These are phyloP conservation scores for Annulohypoxylon nitens DNA, from an alignment of 495 filamentous ascomycete genomes.

Conservation along the genomic window DNA sequence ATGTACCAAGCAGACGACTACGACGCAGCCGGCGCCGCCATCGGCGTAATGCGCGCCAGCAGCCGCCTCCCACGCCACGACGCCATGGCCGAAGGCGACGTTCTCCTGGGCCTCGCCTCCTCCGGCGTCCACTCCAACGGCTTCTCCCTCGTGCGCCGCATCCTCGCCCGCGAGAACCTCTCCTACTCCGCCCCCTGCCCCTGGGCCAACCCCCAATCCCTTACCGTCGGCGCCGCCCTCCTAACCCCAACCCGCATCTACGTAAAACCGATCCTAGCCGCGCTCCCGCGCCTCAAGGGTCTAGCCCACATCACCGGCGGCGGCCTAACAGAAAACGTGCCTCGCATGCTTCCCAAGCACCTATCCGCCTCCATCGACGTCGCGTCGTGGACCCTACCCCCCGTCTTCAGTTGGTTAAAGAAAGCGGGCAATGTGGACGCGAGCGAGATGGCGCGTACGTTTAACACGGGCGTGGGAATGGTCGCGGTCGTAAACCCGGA, in stretches of 20 bases:
- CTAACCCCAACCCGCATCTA: slow-evolving; percentile 87
- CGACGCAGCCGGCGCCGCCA: slow-evolving; percentile 88
- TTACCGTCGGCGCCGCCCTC: slow-evolving; percentile 71
- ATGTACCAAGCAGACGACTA: slow-evolving; percentile 87
- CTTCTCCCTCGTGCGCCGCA: slow-evolving; percentile 91
- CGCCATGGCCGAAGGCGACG: slow-evolving; percentile 83
- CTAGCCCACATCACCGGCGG: slow-evolving; percentile 97
- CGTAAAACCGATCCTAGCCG: slow-evolving; percentile 76
- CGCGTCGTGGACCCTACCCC: slow-evolving; percentile 74
- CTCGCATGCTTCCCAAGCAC: slow-evolving; percentile 84
- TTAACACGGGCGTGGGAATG: slow-evolving; percentile 96
- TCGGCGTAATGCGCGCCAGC: slow-evolving; percentile 80
- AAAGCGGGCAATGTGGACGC: slow-evolving; percentile 77
- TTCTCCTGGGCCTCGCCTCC: slow-evolving; percentile 84
- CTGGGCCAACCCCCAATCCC: slow-evolving; percentile 68
- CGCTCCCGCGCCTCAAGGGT: slow-evolving; percentile 78
- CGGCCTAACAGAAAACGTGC: slow-evolving; percentile 91
- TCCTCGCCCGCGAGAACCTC: slow-evolving; percentile 79
- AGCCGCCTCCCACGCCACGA: slow-evolving; percentile 79
- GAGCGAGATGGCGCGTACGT: slow-evolving; percentile 86
- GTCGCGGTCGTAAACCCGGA: slow-evolving; percentile 78
- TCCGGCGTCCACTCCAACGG: slow-evolving; percentile 94
- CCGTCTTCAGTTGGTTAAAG: slow-evolving; percentile 88
- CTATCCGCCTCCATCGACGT: slow-evolving; percentile 85
- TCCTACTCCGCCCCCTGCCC: slow-evolving; percentile 77